These are phyloP conservation scores for Groenewaldozyma tartarivorans DNA, from an alignment of 805 yeast genomes.

Conservation along the genomic window DNA sequence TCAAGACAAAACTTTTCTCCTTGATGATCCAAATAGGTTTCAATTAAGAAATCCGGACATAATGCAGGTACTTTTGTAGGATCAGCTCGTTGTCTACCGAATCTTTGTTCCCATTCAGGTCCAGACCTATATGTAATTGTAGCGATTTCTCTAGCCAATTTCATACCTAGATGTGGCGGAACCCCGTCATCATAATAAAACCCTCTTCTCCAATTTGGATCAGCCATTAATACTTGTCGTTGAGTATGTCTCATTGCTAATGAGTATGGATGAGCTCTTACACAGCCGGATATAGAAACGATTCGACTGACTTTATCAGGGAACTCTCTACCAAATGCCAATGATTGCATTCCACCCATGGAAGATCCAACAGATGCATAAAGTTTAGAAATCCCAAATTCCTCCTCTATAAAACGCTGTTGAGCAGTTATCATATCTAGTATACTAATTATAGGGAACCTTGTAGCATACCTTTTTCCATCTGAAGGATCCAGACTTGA, in stretches of 20 bases:
- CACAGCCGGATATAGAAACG: conserved; percentile 83
- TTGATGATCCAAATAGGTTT: conserved; percentile 87
- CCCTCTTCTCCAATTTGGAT: conserved; percentile 91
- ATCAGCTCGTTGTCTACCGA: conserved; percentile 81
- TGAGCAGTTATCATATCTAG: conserved; percentile 92
- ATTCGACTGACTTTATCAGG: conserved; percentile 66
- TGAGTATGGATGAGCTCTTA: conserved; percentile 87
- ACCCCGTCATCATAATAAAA: conserved; percentile 65
- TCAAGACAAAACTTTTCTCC: conserved; percentile 90
- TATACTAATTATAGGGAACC: conserved; percentile 77
- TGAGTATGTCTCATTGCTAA: conserved; percentile 91
- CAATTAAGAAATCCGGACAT: conserved; percentile 88
- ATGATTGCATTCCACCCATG: conserved; percentile 98
- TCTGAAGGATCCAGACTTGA: conserved; percentile 68
- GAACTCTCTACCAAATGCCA: conserved; percentile 79
- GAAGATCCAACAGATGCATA: conserved; percentile 83
- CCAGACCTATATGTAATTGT: conserved; percentile 92
- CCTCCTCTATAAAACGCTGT: conserved; percentile 51
- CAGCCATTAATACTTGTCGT: conserved; percentile 88
- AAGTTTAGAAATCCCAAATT: conserved; percentile 52
- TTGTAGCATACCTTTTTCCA: conserved; percentile 61
- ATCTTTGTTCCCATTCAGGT: conserved; percentile 93
- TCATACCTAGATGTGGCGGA: conserved; percentile 94
- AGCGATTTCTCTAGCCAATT: conserved; percentile 85
- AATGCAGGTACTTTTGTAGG: conserved; percentile 72